Evolutionary conservation across 2,329 filamentous ascomycete species (phyloP).

Genomic region (Ophiostoma quercus): DNA sequence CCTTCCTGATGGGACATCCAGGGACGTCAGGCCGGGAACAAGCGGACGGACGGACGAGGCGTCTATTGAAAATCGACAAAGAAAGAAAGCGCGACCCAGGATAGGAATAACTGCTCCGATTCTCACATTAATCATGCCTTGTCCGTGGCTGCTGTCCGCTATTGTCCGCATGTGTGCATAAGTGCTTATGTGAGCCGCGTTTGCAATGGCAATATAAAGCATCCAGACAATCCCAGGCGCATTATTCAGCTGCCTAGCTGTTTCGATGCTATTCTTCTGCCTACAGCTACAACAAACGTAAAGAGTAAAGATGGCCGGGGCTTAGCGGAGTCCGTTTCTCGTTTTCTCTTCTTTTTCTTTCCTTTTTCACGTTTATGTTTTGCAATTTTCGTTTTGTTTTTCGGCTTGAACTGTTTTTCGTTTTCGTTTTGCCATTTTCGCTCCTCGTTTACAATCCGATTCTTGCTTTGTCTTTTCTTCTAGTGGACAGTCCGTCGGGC

Average conservation of each 20-base stretch:
- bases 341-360: too few species aligned
- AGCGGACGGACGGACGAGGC: neutral
- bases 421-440: neutral
- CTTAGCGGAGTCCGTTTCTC: neutral
- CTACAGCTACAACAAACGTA: neutral
- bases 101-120: neutral
- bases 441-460: neutral
- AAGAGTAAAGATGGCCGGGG: too few species aligned
- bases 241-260: neutral
- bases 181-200: slow-evolving; percentile 3
- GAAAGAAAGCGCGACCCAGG: neutral
- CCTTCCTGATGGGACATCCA: neutral
- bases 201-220: neutral
- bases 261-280: neutral
- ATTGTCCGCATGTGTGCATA: neutral
- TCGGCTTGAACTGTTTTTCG: neutral
- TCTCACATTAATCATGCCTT: neutral
- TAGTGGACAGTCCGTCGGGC: neutral
- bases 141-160: neutral
- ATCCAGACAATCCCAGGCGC: neutral
- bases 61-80: neutral
- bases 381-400: too few species aligned
- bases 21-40: neutral
- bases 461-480: neutral
- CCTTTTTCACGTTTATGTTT: too few species aligned